These are phyloP conservation scores for Blastobotrys malaysiensis DNA, from an alignment of 1,139 yeast genomes.

Conservation along the genomic window DNA sequence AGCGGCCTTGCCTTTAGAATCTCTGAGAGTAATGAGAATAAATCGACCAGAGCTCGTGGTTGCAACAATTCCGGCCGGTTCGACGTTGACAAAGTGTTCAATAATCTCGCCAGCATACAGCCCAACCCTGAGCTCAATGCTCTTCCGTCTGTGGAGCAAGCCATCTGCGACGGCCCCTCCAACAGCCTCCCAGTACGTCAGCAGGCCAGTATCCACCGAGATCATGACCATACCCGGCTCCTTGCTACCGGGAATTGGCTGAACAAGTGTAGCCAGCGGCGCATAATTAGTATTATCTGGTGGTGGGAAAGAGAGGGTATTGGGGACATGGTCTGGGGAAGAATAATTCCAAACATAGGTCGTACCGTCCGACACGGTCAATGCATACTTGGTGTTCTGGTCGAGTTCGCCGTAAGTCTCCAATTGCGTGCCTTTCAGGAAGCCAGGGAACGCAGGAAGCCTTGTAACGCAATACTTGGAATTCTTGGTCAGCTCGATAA, in stretches of 20 bases:
- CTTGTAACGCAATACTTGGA: conserved; percentile 54
- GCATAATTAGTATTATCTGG: conserved; percentile 23
- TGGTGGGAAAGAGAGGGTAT: conserved; percentile 42
- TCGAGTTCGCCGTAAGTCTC: conserved; percentile 14
- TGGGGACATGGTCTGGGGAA: conserved; percentile 55
- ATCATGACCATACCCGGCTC: conserved; percentile 70
- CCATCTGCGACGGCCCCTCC: conserved; percentile 67
- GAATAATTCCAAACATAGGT: conserved; percentile 68
- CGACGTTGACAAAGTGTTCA: conserved; percentile 54
- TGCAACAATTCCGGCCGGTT: conserved; percentile 69
- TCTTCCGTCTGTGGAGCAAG: conserved; percentile 41
- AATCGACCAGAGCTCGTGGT: conserved; percentile 71
- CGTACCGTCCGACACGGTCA: conserved; percentile 13
- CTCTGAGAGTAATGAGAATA: conserved; percentile 58
- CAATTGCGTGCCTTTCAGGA: conserved; percentile 32
- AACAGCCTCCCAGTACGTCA: conserved; percentile 62
- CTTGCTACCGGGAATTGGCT: conserved; percentile 54
- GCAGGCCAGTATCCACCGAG: conserved; percentile 49
- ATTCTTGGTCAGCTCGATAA: conserved; percentile 54
- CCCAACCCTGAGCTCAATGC: conserved; percentile 34
- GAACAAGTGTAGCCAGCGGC: conserved; percentile 60
- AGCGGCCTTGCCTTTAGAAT: conserved; percentile 58
- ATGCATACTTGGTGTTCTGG: conserved; percentile 13
- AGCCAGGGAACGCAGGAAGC: conserved; percentile 53
- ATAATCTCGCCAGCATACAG: conserved; percentile 39